phyloP scores from a whole-genome alignment of 2,329 filamentous ascomycete genomes.

The Pestalotiopsis sp. region DNA sequence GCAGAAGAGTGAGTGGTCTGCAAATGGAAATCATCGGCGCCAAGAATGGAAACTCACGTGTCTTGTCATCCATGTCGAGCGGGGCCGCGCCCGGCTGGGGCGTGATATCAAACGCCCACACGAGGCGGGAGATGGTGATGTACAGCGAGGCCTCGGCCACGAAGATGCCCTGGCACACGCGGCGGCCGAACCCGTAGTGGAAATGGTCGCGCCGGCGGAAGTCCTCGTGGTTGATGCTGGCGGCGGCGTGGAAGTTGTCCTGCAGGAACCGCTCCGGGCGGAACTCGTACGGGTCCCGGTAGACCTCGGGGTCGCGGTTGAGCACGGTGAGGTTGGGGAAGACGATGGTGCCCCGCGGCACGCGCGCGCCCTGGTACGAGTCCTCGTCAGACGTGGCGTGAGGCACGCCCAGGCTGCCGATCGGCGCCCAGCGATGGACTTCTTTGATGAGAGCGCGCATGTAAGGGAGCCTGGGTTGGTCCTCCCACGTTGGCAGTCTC shows the following conservation, averaged over 20 bases:
- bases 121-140: not conserved
- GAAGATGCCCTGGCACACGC: slow-evolving; percentile 1
- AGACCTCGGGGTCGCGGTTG: not conserved
- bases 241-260: not conserved
- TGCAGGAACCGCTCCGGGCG: not conserved
- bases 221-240: not conserved
- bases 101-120: slow-evolving; percentile 7
- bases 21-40: too few species aligned
- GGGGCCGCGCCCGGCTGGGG: not conserved
- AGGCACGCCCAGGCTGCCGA: not conserved
- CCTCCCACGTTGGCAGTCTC: slow-evolving; percentile 5
- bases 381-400: slow-evolving; percentile 2
- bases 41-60: not conserved
- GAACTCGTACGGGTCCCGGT: not conserved
- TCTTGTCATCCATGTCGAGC: not conserved
- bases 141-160: not conserved
- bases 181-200: slow-evolving; percentile 1
- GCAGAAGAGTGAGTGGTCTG: not conserved
- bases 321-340: not conserved
- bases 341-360: slow-evolving; percentile 6
- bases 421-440: not conserved
- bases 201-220: slow-evolving; percentile 2
- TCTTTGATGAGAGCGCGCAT: slow-evolving; percentile 8
- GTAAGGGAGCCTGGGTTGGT: slow-evolving; percentile 1
- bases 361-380: not conserved